phyloP scores from a whole-genome alignment of 2,329 filamentous ascomycete species.

The Colletotrichum sp. region DNA sequence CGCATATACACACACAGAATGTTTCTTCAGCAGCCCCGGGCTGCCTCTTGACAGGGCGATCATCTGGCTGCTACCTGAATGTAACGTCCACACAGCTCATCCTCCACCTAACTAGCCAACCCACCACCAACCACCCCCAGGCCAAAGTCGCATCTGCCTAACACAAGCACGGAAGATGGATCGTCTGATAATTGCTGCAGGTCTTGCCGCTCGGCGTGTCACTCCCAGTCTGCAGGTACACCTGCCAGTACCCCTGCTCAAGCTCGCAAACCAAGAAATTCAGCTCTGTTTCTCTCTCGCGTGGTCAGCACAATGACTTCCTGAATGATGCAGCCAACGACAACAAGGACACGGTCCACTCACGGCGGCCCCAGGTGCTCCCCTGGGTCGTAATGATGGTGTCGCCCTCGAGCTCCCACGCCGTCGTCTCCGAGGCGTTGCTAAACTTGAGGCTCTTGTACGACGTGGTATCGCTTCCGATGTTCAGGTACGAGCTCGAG shows the following conservation, averaged over 20 bases:
- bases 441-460: conserved; percentile 58
- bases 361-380: conserved; percentile 48
- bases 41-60: background rate
- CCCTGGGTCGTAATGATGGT: conserved; percentile 48
- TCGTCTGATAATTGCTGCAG: conserved; percentile 60
- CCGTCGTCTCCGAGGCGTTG: conserved; percentile 44
- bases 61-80: conserved; percentile 2
- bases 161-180: conserved; percentile 59
- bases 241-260: conserved; percentile 49
- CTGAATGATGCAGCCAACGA: background rate
- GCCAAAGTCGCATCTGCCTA: conserved; percentile 21
- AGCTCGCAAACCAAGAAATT: conserved; percentile 57
- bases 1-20: background rate
- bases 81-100: background rate
- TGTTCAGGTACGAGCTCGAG: conserved; percentile 52
- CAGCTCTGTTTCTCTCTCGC: conserved; percentile 39
- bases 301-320: background rate
- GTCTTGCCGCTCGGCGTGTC: conserved; percentile 51
- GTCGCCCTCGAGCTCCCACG: conserved; percentile 54
- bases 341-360: conserved; percentile 11
- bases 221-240: conserved; percentile 58
- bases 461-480: conserved; percentile 47
- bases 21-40: background rate
- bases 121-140: background rate
- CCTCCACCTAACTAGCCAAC: background rate